Evolutionary conservation across 148 eudicot genomes (phyloP).

Genomic region (Vaccinium myrtillus): DNA sequence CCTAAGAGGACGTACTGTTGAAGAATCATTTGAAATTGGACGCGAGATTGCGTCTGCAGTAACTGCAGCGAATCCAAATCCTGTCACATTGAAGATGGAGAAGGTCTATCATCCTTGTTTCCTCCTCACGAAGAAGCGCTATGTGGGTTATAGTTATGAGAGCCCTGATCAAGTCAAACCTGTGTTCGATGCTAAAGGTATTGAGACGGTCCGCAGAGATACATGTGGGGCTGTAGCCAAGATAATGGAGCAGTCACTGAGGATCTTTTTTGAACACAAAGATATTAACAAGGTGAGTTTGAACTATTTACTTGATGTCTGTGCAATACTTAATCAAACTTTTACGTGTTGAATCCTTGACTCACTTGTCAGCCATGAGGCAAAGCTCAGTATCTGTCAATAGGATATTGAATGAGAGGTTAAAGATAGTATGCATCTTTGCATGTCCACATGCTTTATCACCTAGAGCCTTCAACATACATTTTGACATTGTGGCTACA

Average conservation of each 20-base stretch:
- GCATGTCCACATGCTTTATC: background rate
- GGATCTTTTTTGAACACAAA: constrained; percentile 61
- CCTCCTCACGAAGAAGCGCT: constrained; percentile 92
- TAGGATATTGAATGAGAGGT: background rate
- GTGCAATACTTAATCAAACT: background rate
- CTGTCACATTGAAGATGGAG: constrained; percentile 90
- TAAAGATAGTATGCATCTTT: background rate
- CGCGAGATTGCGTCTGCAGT: constrained; percentile 78
- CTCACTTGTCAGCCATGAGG: background rate
- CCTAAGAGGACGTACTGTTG: constrained; percentile 66
- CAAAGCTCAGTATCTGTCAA: background rate
- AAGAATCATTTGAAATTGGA: constrained; percentile 76
- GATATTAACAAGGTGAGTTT: constrained; percentile 58
- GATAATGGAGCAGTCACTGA: constrained; percentile 83
- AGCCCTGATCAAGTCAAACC: constrained; percentile 71
- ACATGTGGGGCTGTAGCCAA: constrained; percentile 94
- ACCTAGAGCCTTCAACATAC: background rate
- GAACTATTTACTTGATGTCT: background rate
- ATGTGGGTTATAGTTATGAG: constrained; percentile 94
- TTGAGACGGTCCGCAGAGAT: constrained; percentile 94
- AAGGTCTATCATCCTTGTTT: constrained; percentile 93
- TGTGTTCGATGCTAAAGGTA: constrained; percentile 92
- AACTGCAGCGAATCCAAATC: constrained; percentile 76
- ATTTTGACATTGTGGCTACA: background rate
- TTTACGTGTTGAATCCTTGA: background rate